A percentile compares a stretch with the other conserved stretches of the same genome.
These are phyloP conservation scores for Pythium insidiosum DNA, from an alignment of 352 stramenopile genomes.

Conservation along the genomic window DNA sequence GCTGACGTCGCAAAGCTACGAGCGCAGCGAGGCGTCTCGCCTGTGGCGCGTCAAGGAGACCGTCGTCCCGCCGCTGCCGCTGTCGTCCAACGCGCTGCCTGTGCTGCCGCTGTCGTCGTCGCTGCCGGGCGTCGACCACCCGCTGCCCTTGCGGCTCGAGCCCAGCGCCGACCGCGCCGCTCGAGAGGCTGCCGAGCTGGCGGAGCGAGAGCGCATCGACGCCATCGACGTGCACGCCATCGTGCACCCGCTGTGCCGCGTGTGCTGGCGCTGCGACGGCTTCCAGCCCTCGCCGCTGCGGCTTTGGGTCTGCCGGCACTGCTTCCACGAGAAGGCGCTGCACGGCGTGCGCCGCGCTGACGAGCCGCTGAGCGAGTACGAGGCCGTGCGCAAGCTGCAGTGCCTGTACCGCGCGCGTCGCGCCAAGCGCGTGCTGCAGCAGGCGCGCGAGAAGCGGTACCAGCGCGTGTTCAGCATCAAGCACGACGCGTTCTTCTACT, in stretches of 20 bases:
- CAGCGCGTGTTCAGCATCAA: conserved; percentile 69
- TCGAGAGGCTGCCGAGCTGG: conserved; percentile 22
- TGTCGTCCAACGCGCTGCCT: conserved; percentile 26
- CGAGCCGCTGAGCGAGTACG: conserved; percentile 46
- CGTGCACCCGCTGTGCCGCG: conserved; percentile 60
- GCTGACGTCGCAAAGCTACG: conserved; percentile 43
- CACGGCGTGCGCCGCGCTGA: conserved; percentile 36
- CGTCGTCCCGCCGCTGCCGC: conserved; percentile 38
- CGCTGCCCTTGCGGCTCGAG: conserved; percentile 35
- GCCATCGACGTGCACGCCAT: conserved; percentile 56
- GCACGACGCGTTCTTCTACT: conserved; percentile 74
- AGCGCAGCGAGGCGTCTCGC: conserved; percentile 33
- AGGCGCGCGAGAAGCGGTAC: conserved; percentile 48
- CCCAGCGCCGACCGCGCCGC: conserved; percentile 30
- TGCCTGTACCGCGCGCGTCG: conserved; percentile 48
- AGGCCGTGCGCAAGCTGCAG: conserved; percentile 71
- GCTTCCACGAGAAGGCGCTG: conserved; percentile 60
- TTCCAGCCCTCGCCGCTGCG: conserved; percentile 61
- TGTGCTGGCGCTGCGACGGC: conserved; percentile 71
- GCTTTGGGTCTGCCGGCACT: conserved; percentile 64
- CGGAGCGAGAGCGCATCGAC: conserved; percentile 38
- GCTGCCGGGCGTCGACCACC: conserved; percentile 14
- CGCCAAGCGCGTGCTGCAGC: conserved; percentile 39
- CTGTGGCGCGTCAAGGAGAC: conserved; percentile 37
- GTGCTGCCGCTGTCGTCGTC: conserved; percentile 35